Evolutionary conservation across 129 eudicot species (phyloP), one percentile per base, ranked within the genome.

Genomic region (Calendula officinalis): DNA sequence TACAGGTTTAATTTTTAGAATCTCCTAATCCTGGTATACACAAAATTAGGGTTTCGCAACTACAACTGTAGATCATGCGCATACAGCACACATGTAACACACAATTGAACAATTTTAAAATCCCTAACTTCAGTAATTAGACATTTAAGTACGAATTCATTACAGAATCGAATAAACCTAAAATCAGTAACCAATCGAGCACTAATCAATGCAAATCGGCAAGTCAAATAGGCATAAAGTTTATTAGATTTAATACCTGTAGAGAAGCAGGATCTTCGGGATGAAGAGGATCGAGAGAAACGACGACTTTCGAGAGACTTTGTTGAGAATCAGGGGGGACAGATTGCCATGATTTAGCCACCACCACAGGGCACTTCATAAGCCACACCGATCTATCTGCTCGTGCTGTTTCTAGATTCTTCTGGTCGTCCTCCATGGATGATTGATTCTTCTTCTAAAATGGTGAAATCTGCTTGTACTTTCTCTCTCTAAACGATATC

Each of bases 331-430:
- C 75, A 12, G 81, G 49, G 16, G 80, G 77, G 46, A 76, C 65
- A 7, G 85, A 44, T 44, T 82, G 79, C 96, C 96, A 88, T 0
- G 95, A 77, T 62, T 92, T 87, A 16, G 98, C 80, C 13, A 91
- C 85, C 1, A 79, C 86, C 0, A 79, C 75, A 0, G 98, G 98
- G 41, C 96, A 91, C 85, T 91, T 91, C 98, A 91, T 91, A 1
- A 91, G 75, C 98, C 98, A 91, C 42, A 88, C 95, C 15, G 96
- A 81, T 73, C 96, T 64, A 4, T 91, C 98, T 15, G 96, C 64
- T 51, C 85, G 79, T 7, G 44, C 71, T 0, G 83, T 74, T 70
- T 91, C 96, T 4, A 91, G 62, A 39, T 57, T 36, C 16, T 54
- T 54, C 32, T 54, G 39, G 5, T 35, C 45, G 6, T 57, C 63